Evolutionary conservation across 139 green algal genomes (phyloP), one percentile per base, ranked within the genome.

Genomic region (Microglena sp.): DNA sequence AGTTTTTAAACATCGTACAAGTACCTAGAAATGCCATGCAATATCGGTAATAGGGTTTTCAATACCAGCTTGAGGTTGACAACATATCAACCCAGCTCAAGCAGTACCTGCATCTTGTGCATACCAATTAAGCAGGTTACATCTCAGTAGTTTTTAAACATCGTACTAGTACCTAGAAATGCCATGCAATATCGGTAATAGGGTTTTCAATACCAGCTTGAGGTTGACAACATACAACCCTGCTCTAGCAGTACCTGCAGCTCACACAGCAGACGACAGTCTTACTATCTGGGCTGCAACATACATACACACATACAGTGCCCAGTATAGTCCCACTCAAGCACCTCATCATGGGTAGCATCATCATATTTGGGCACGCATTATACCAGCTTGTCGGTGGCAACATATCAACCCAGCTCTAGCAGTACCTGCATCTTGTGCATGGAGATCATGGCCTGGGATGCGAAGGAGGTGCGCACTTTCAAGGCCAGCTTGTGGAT

Each of bases 361-460:
- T 35, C 27, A 29, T 79, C n/a, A 45, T 53, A 18, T 18, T 24
- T 50, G 40, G 40, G 40, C 40, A 50, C 40, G 40, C 18, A 18
- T 18, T 11, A 24, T 11, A 50, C 15, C 40, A 50, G 11, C 62
- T 66, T 58, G 77, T 71, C 26, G 71, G 76, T 30, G 70, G 31
- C 56, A 68, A 54, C 5, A 33, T 32, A 22, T 4, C 7, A 60
- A 3, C 4, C 33, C 40, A 53, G 8, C 31, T n/a, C 8, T 26
- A 22, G 18, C 26, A 7, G 4, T 43, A 61, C 45, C 62, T 72
- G 61, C 56, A 74, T 62, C 32, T 80, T 77, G 55, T 76, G 29
- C 70, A 72, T 59, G n/a, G n/a, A n/a, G n/a, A n/a, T n/a, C n/a
- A n/a, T n/a, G n/a, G n/a, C n/a, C n/a, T n/a, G n/a, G n/a, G n/a